These are phyloP conservation scores for Paraglomus occultum DNA, from an alignment of 192 early-diverging fungal genomes.

Conservation along the genomic window DNA sequence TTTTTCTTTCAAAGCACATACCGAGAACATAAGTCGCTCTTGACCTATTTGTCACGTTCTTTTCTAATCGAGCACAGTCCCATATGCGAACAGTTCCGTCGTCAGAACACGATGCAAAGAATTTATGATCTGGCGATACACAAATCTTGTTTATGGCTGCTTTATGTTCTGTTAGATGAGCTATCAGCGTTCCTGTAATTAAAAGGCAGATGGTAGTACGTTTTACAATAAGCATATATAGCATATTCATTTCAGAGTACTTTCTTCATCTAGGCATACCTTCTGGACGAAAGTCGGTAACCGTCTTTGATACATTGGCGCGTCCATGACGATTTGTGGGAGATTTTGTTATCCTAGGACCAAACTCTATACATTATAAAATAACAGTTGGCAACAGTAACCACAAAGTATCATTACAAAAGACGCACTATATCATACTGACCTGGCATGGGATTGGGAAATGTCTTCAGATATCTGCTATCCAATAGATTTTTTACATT, in stretches of 20 bases:
- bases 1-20: constrained; percentile 22
- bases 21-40: constrained; percentile 70
- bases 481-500: constrained; percentile 29
- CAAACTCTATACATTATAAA: constrained; percentile 26
- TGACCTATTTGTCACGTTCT: constrained; percentile 80
- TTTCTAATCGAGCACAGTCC: constrained; percentile 77
- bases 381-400: neutral
- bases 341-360: constrained; percentile 8
- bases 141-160: constrained; percentile 69
- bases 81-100: constrained; percentile 84
- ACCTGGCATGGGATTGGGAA: constrained; percentile 28
- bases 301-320: constrained; percentile 34
- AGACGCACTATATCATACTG: too few species aligned
- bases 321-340: constrained; percentile 22
- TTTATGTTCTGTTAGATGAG: constrained; percentile 82
- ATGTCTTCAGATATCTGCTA: constrained; percentile 5
- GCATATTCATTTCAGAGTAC: neutral
- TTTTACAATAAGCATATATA: too few species aligned
- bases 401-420: neutral
- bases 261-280: constrained; percentile 37
- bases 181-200: constrained; percentile 60
- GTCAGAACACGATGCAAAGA: constrained; percentile 80
- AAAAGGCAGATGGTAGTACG: neutral
- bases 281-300: constrained; percentile 71
- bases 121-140: constrained; percentile 65